These are phyloP conservation scores for Zopfia rhizophila DNA, from an alignment of 2,329 filamentous ascomycete species.

Conservation along the genomic window DNA sequence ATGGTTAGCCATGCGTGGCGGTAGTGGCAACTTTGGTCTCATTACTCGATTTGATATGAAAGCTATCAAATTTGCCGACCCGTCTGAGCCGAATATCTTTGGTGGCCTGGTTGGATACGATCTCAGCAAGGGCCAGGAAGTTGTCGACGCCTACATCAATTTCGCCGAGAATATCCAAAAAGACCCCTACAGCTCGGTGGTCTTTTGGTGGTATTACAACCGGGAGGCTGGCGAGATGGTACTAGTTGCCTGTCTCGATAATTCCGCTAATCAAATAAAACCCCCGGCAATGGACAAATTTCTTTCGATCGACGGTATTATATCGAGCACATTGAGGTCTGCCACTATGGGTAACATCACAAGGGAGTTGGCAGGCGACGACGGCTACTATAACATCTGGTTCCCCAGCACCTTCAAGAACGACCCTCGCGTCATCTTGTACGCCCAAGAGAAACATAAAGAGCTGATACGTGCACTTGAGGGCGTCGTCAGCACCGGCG, in stretches of 20 bases:
- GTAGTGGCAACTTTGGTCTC: constrained; percentile 37
- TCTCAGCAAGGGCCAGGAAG: constrained; percentile 7
- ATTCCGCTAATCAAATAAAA: constrained; percentile 3
- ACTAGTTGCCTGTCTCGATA: constrained; percentile 10
- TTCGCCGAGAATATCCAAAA: constrained; percentile 12
- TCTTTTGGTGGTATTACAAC: constrained; percentile 10
- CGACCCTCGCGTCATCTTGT: constrained; percentile 37
- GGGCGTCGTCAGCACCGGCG: too few relatives aligned
- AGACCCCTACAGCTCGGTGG: constrained; percentile 8
- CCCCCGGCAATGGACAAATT: constrained; percentile 13
- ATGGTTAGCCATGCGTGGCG: constrained; percentile 45
- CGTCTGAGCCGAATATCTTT: constrained; percentile 3
- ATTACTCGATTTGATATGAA: constrained; percentile 31
- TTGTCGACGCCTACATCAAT: constrained; percentile 4
- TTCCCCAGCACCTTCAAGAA: constrained; percentile 27
- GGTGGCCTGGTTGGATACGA: constrained; percentile 6
- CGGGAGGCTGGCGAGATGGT: constrained; percentile 5
- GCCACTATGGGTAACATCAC: constrained; percentile 14
- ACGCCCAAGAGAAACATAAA: too few relatives aligned
- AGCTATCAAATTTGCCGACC: constrained; percentile 7
- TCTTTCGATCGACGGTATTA: constrained; percentile 13
- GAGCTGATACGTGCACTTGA: too few relatives aligned
- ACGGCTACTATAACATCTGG: constrained; percentile 8
- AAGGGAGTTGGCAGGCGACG: constrained; percentile 8
- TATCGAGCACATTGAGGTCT: constrained; percentile 13